These are phyloP conservation scores for Vicia sativa DNA, from an alignment of 306 rosid genomes.

Conservation along the genomic window DNA sequence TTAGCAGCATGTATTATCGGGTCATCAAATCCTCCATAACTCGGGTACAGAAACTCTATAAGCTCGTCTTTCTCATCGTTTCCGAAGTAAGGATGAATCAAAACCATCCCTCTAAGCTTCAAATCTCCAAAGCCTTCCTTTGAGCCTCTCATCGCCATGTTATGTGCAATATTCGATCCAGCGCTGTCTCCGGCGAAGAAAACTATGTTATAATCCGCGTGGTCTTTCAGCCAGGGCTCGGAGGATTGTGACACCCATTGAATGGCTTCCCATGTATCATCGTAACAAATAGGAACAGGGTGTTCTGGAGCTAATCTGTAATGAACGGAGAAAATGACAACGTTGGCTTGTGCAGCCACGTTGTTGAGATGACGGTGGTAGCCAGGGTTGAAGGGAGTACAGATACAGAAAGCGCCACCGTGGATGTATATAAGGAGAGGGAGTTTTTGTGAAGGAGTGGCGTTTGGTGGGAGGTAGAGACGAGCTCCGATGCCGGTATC, in stretches of 20 bases:
- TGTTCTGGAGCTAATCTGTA: conserved; percentile 67
- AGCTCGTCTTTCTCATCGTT: conserved; percentile 32
- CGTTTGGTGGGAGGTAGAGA: conserved; percentile 54
- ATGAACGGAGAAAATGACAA: conserved; percentile 48
- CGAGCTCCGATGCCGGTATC: conserved; percentile 53
- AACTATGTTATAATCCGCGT: conserved; percentile 36
- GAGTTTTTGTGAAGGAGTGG: conserved; percentile 35
- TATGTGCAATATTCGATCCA: conserved; percentile 56
- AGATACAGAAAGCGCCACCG: conserved; percentile 66
- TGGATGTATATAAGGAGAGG: conserved; percentile 68
- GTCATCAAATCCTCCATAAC: conserved; percentile 41
- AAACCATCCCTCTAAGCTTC: conserved; percentile 46
- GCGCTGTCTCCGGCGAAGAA: conserved; percentile 73
- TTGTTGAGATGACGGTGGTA: conserved; percentile 51
- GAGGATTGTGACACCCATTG: conserved; percentile 44
- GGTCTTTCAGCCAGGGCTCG: conserved; percentile 55
- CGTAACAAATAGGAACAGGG: conserved; percentile 56
- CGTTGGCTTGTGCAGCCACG: conserved; percentile 46
- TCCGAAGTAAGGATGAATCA: conserved; percentile 62
- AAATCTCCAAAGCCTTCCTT: neutral
- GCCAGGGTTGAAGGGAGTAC: conserved; percentile 42
- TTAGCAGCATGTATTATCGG: conserved; percentile 36
- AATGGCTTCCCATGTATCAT: conserved; percentile 59
- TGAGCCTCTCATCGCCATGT: conserved; percentile 39
- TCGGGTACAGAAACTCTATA: conserved; percentile 32